Conservation (phyloP, 352 stramenopile species). For the Phytophthora sp. region DNA sequence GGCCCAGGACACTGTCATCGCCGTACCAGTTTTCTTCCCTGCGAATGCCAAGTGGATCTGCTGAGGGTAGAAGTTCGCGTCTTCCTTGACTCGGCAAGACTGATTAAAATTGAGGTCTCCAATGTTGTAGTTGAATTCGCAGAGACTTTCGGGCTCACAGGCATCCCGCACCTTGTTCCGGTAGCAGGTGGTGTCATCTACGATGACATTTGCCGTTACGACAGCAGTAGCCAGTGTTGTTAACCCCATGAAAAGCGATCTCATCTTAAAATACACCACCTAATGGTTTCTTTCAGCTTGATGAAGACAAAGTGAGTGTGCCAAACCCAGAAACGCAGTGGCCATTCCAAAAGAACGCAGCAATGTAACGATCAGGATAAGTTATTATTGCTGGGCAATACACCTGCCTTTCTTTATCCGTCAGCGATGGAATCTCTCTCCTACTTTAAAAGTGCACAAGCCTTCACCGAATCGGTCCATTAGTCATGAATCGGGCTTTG, state of each 20-base stretch:
- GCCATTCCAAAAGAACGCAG: no score
- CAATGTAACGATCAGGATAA: no score
- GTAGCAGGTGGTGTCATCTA: constrained; percentile 46
- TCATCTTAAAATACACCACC: no score
- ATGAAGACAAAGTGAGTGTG: not conserved
- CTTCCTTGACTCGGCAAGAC: constrained; percentile 50
- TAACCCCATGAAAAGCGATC: no score
- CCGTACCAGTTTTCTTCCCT: constrained; percentile 44
- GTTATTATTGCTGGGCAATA: no score
- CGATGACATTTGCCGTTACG: constrained; percentile 23
- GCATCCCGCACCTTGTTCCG: constrained; percentile 21
- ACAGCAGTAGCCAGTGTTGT: not conserved
- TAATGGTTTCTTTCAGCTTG: no score
- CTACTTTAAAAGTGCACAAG: no score
- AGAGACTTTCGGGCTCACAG: constrained; percentile 41
- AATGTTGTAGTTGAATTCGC: constrained; percentile 45
- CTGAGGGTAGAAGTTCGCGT: constrained; percentile 55
- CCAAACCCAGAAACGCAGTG: no score
- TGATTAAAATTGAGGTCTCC: constrained; percentile 52
- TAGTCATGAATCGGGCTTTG: no score
- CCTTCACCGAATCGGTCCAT: no score
- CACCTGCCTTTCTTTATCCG: no score
- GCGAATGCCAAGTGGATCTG: constrained; percentile 69
- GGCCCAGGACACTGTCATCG: constrained; percentile 69
- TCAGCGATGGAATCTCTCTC: no score